phyloP scores from a whole-genome alignment of 2,329 filamentous ascomycete species.

The Emmonsiellopsis sp. region DNA sequence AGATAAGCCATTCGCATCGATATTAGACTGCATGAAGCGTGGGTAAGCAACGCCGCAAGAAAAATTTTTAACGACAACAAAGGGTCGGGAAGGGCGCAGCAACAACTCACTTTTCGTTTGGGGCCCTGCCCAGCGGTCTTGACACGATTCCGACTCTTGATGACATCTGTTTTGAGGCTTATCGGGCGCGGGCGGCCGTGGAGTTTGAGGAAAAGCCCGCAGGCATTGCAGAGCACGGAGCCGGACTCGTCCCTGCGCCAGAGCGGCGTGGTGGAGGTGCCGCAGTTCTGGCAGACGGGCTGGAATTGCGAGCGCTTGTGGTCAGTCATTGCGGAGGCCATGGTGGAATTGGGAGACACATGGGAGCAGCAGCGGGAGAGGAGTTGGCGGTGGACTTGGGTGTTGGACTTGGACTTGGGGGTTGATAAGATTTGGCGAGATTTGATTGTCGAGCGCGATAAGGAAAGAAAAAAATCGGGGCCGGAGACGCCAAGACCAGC shows the following conservation, averaged over 20 bases:
- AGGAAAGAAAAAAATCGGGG: constrained; percentile 26
- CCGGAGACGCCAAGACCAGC: constrained; percentile 25
- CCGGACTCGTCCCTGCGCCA: constrained; percentile 97
- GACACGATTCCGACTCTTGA: constrained; percentile 97
- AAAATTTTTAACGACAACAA: constrained; percentile 16
- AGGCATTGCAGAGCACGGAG: constrained; percentile 95
- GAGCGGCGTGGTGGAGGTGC: constrained; percentile 87
- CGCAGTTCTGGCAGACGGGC: constrained; percentile 95
- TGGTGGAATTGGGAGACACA: constrained; percentile 17
- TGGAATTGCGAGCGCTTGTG: constrained; percentile 56
- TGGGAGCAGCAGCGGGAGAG: constrained; percentile 18
- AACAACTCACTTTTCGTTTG: constrained; percentile 65
- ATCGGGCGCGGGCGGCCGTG: constrained; percentile 90
- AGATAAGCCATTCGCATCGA: constrained; percentile 51
- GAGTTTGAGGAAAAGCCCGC: constrained; percentile 92
- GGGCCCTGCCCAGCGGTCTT: constrained; percentile 75
- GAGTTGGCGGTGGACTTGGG: constrained; percentile 5
- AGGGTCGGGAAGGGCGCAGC: neutral
- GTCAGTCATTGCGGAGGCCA: constrained; percentile 42
- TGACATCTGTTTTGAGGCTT: constrained; percentile 96
- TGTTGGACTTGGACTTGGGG: neutral
- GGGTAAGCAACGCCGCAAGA: constrained; percentile 7
- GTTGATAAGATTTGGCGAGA: constrained; percentile 36
- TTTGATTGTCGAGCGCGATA: constrained; percentile 39
- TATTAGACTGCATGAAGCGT: constrained; percentile 29